phyloP scores from a whole-genome alignment of 768 basidiomycete genomes.

The Mycena epipterygia region DNA sequence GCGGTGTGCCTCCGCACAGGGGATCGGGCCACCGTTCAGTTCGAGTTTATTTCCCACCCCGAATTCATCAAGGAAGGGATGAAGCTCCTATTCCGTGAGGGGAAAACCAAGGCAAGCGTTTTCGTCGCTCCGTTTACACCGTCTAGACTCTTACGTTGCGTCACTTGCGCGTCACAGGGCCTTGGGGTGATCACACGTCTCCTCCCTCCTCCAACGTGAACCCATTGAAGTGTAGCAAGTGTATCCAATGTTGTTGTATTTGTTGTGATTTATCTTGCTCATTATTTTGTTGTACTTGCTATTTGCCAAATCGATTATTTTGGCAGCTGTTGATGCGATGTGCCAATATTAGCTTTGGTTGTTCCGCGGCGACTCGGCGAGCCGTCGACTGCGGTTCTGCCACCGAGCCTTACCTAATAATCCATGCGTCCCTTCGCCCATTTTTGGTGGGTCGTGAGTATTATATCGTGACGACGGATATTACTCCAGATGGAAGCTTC shows the following conservation, averaged over 20 bases:
- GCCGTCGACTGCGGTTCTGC: too few species aligned
- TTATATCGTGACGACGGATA: too few species aligned
- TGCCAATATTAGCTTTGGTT: too few species aligned
- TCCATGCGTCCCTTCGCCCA: too few species aligned
- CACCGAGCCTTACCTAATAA: too few species aligned
- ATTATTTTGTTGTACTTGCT: slow-evolving; percentile 25
- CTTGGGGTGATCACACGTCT: slow-evolving; percentile 82
- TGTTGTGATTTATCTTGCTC: slow-evolving; percentile 32
- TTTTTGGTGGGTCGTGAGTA: too few species aligned
- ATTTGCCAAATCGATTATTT: background rate
- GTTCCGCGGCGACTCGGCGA: too few species aligned
- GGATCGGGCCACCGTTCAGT: slow-evolving; percentile 93
- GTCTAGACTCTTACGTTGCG: slow-evolving; percentile 16
- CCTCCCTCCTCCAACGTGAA: slow-evolving; percentile 15
- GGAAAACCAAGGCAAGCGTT: slow-evolving; percentile 88
- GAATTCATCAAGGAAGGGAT: slow-evolving; percentile 95
- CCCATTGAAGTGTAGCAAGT: background rate
- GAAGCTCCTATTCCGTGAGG: slow-evolving; percentile 95
- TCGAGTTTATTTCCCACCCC: slow-evolving; percentile 93
- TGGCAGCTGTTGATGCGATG: too few species aligned
- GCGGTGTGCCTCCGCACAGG: slow-evolving; percentile 90
- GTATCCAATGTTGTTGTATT: background rate
- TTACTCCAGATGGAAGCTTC: background rate
- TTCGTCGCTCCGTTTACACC: background rate
- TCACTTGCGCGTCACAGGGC: slow-evolving; percentile 59